Evolutionary conservation across 176 grass and related monocot genomes (phyloP).

Genomic region (Alloteropsis semialata): DNA sequence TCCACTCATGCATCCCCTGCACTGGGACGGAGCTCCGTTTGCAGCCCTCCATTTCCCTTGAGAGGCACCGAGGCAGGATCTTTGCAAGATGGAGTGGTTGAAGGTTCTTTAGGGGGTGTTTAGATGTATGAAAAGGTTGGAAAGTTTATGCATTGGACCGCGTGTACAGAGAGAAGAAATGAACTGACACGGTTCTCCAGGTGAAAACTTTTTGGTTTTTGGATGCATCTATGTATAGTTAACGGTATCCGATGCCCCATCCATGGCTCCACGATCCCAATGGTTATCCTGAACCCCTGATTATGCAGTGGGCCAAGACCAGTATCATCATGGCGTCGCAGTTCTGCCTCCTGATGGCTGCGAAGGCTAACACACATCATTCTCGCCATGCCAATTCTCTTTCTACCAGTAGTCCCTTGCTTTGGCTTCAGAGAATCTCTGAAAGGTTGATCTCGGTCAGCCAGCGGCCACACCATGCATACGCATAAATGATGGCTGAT

Average conservation of each 20-base stretch:
- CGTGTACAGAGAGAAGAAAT: too few relatives aligned
- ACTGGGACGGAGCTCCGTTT: background rate
- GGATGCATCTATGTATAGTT: too few relatives aligned
- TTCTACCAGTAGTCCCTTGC: background rate
- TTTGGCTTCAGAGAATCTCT: conserved; percentile 30
- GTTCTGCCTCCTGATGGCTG: background rate
- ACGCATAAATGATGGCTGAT: background rate
- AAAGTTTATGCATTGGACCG: too few relatives aligned
- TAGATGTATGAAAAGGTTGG: too few relatives aligned
- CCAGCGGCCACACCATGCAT: background rate
- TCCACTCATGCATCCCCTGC: background rate
- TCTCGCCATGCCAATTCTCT: background rate
- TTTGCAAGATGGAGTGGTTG: background rate
- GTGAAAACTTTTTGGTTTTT: too few relatives aligned
- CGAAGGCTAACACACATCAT: background rate
- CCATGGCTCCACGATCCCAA: background rate
- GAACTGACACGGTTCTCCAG: too few relatives aligned
- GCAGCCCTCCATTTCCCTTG: too few relatives aligned
- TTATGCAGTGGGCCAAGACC: conserved; percentile 13
- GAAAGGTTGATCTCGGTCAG: conserved; percentile 5
- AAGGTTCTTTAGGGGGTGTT: background rate
- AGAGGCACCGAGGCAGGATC: background rate
- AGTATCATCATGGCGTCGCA: conserved; percentile 2
- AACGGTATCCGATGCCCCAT: conserved; percentile 9
- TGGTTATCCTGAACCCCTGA: conserved; percentile 10